A percentile compares a stretch with the other conserved stretches of the same genome.
phyloP scores from a whole-genome alignment of 1,284 basidiomycete genomes.

The Austroboletus rostrupii region DNA sequence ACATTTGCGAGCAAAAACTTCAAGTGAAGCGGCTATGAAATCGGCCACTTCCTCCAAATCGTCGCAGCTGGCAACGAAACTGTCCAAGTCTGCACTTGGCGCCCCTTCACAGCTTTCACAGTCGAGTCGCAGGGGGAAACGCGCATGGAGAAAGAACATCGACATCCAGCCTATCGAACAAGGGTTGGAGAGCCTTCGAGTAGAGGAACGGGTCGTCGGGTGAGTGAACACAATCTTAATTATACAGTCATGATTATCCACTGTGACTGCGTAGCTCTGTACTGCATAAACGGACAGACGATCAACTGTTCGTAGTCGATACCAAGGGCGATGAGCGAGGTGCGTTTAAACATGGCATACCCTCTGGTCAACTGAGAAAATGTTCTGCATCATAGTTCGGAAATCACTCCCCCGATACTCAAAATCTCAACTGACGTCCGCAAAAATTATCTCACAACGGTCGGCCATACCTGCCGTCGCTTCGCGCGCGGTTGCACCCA shows the following conservation, averaged over 20 bases:
- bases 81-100: constrained; percentile 14
- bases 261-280: constrained; percentile 39
- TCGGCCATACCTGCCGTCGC: constrained; percentile 82
- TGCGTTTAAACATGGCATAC: constrained; percentile 32
- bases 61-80: constrained; percentile 3
- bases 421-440: constrained; percentile 59
- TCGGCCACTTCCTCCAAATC: constrained; percentile 2
- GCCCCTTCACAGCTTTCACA: constrained; percentile 42
- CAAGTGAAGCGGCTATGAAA: constrained; percentile 9
- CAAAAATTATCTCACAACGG: constrained; percentile 80
- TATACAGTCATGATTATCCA: background rate
- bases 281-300: constrained; percentile 62
- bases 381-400: constrained; percentile 42
- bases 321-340: constrained; percentile 74
- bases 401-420: constrained; percentile 54
- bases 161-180: constrained; percentile 75
- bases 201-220: constrained; percentile 79
- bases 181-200: constrained; percentile 67
- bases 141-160: constrained; percentile 91
- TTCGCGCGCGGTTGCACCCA: constrained; percentile 45
- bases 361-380: background rate
- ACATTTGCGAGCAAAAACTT: background rate
- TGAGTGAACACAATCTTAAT: constrained; percentile 31
- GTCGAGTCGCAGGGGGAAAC: constrained; percentile 83
- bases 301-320: constrained; percentile 78